Base-by-base conservation (phyloP, 2,329 filamentous ascomycete genomes). In the Didymella glomerata region DNA sequence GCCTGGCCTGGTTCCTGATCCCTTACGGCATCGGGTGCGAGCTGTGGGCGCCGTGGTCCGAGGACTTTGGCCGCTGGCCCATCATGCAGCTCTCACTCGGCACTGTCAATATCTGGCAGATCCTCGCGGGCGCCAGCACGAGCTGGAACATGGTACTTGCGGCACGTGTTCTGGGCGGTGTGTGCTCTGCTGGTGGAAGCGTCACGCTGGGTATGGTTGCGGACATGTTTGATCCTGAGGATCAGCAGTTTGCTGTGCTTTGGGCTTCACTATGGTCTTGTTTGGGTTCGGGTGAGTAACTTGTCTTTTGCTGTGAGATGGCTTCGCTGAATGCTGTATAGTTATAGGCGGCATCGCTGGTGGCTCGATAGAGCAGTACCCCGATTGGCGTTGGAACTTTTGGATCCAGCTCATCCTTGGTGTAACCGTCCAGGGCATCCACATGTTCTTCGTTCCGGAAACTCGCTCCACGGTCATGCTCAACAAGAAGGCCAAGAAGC, bases 381-480 rank as follows among this genome's bases (percentile, higher is more conserved):
- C 90, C 1, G 79, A 85, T 16, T 94, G 90, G 90, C 83, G 84
- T 63, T 93, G 88, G 88, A 86, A 83, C 57, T 92, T 94, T 75
- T 95, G 90, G 90, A 89, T 93, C 63, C 90, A 93, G 76, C 85
- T 95, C 61, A 91, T 93, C 64, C 88, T 95, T 54, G 91, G 92
- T 25, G 86, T 77, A 5, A 81, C 85, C 27, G 85, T 91, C 2
- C 91, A 94, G 69, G 22, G 84, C 3, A 69, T 90, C 9, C 90
- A 93, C 72, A 78, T 88, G 46, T 72, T 90, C 59, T 80, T 86
- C 5, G 91, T 94, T 2, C 90, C 90, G 1, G 92, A 95, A 76
- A 94, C 91, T 0, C 84, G 91, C 48, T 84, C 87, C 0, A 91
- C 88, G 2, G 84, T 92, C 61, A 84, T 94, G 81, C 87, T 95